These are phyloP conservation scores for Globisporangium parvum DNA, from an alignment of 352 stramenopile genomes.

Conservation along the genomic window DNA sequence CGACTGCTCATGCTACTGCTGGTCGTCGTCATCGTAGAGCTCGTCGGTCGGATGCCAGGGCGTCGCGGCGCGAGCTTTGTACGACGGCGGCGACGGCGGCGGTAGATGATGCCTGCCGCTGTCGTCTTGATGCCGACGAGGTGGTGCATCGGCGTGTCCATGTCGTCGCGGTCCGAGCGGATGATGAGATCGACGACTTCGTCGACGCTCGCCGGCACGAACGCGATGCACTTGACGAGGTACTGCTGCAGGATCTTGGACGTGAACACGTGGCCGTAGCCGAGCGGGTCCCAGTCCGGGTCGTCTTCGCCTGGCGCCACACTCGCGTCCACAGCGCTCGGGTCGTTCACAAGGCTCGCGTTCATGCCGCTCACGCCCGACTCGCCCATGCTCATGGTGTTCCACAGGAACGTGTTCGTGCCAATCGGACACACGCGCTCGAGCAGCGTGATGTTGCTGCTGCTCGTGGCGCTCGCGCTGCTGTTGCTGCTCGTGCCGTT, in stretches of 20 bases:
- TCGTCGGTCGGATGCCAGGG: background rate
- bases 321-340: background rate
- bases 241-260: conserved; percentile 72
- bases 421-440: conserved; percentile 63
- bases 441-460: conserved; percentile 27
- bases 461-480: conserved; percentile 12
- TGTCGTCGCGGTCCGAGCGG: conserved; percentile 51
- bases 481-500: conserved; percentile 2
- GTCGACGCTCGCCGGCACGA: conserved; percentile 54
- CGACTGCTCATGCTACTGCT: conserved; percentile 15
- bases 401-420: conserved; percentile 56
- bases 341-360: conserved; percentile 4
- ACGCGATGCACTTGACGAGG: conserved; percentile 56
- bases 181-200: conserved; percentile 68
- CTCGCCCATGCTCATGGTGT: conserved; percentile 47
- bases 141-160: conserved; percentile 64
- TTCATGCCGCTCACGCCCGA: conserved; percentile 16
- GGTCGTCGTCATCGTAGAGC: background rate
- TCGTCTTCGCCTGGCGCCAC: conserved; percentile 20
- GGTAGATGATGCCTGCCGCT: conserved; percentile 47
- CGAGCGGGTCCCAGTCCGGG: conserved; percentile 23
- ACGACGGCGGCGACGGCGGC: conserved; percentile 21
- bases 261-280: conserved; percentile 30
- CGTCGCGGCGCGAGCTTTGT: conserved; percentile 1
- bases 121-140: conserved; percentile 60